Base-by-base conservation (phyloP, 2,329 filamentous ascomycete genomes). In the Fusarium duplospermum region DNA sequence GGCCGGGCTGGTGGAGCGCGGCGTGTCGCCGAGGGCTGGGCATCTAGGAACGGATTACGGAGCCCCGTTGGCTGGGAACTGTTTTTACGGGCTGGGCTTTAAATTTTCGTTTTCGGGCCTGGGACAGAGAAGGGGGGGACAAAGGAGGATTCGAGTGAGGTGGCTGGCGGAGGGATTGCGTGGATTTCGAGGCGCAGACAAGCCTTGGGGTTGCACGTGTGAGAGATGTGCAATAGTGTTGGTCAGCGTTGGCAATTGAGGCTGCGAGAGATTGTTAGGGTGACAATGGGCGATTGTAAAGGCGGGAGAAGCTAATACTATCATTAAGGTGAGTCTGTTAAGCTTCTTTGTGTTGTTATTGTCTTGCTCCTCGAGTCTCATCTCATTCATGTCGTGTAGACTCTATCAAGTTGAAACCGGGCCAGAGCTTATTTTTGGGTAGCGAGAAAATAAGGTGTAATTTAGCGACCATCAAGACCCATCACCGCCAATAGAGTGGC, bases 171-270 rank as follows among this genome's bases (percentile, higher is more conserved):
- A 38, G 42, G 42, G 40, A 56, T 70, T 73, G 71, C 73, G 73
- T 71, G 60, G 45, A 64, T 69, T 60, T 63, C 40, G 73, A 65
- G 73, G 73, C 73, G 73, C 73, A 76, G 68, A 38, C 20, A 29
- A 27, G 33, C 33, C 36, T 58, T 29, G 22, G 27, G 16, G 33
- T 42, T 60, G 56, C 72, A 74, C 61, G 72, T 71, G 70, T 24
- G 58, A 29, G 33, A 57, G 47, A 35, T 16, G 58, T 27, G 45
- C 20, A 35, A 40, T 18, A 56, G 24, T 38, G 64, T 69, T 74
- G 70, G 73, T 58, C 59, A 70, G 71, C 66, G 36, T 42, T 7
- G 14, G 29, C 45, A 24, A 56, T 40, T 56, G 20, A 64, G 31
- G 20, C 18, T 67, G 62, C 36, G 62, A 59, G 36, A 35, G 20